Percentiles rank a stretch among this genome's conserved stretches.
Evolutionary conservation across 2,329 filamentous ascomycete genomes (phyloP).

Genomic region (Emmonsiellopsis sp.): DNA sequence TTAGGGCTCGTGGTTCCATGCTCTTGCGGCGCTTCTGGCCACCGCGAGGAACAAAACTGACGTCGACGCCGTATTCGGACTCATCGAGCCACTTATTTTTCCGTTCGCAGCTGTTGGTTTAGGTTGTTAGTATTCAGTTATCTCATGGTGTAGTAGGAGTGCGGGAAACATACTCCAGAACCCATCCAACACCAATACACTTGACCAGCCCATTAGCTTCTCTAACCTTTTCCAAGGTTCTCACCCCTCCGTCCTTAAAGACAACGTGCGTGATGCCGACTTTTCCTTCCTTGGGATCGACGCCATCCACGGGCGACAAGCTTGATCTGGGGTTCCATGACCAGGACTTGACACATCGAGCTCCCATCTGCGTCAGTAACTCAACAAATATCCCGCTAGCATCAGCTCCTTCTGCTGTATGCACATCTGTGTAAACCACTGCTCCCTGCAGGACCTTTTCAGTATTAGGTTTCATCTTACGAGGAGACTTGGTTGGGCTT

Average conservation of each 20-base stretch:
- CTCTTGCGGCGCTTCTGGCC: slow-evolving; percentile 66
- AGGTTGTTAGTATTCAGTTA: slow-evolving; percentile 7
- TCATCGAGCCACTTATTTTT: slow-evolving; percentile 72
- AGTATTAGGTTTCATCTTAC: slow-evolving; percentile 14
- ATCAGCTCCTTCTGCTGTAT: slow-evolving; percentile 72
- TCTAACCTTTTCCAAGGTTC: slow-evolving; percentile 67
- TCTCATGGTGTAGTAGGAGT: slow-evolving; percentile 8
- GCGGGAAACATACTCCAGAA: slow-evolving; percentile 62
- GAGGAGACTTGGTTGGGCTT: slow-evolving; percentile 22
- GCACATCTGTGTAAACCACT: slow-evolving; percentile 74
- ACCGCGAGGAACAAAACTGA: slow-evolving; percentile 57
- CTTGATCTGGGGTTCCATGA: slow-evolving; percentile 56
- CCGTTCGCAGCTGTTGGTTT: slow-evolving; percentile 55
- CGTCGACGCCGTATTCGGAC: slow-evolving; percentile 59
- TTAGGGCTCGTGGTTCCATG: slow-evolving; percentile 66
- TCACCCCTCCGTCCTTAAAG: slow-evolving; percentile 75
- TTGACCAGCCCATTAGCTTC: slow-evolving; percentile 65
- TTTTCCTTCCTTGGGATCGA: slow-evolving; percentile 36
- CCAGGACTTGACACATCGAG: slow-evolving; percentile 68
- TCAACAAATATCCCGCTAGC: slow-evolving; percentile 74
- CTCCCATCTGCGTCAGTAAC: slow-evolving; percentile 71
- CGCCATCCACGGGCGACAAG: slow-evolving; percentile 25
- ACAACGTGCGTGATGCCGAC: slow-evolving; percentile 80
- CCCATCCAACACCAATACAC: slow-evolving; percentile 82
- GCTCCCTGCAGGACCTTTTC: slow-evolving; percentile 54